Base-by-base conservation (phyloP, 306 rosid species). In the Rosa chinensis region DNA sequence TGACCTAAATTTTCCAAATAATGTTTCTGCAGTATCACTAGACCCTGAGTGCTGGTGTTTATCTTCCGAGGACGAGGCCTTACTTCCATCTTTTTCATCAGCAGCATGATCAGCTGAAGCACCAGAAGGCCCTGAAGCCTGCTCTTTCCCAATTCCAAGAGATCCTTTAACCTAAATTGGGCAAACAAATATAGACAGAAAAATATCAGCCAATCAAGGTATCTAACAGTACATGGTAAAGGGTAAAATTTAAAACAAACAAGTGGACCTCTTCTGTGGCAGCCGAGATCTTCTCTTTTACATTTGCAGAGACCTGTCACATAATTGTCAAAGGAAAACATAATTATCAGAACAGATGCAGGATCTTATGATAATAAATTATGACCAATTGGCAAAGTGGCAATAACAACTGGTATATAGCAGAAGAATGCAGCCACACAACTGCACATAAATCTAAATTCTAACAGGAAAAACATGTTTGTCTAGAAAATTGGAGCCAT, bases 261-360 rank as follows among this genome's bases (percentile, higher is more conserved):
- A 69, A 44, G 84, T 90, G 48, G 8, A 91, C 99, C 94, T 95
- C 98, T 78, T 86, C 99, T 40, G 92, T 81, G 81, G 99, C 94
- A 84, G 89, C 89, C 16, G 96, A 85, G 74, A 95, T 81, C 89
- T 90, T 95, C 89, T 91, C 97, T 83, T 90, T 95, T 73, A 90
- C 90, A 82, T 89, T 87, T 76, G 85, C 68, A 72, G 99, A 95
- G 78, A 89, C 99, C 98, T 92, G 82, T 35, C 74, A 75, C 73
- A 70, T 40, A 44, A 48, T 10, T 16, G 71, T 43, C 72, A 79
- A 40, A 32, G 20, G 43, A 55, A 1, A 39, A n/a, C 42, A 47
- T 10, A 18, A 20, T 7, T 39, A 35, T 17, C 25, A 35, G 58
- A 68, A 4, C 39, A 70, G 4, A 58, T 10, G 49, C 49, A 32